These are phyloP conservation scores for Acanthamoeba divionensis DNA, from an alignment of 208 protist species.

Conservation along the genomic window DNA sequence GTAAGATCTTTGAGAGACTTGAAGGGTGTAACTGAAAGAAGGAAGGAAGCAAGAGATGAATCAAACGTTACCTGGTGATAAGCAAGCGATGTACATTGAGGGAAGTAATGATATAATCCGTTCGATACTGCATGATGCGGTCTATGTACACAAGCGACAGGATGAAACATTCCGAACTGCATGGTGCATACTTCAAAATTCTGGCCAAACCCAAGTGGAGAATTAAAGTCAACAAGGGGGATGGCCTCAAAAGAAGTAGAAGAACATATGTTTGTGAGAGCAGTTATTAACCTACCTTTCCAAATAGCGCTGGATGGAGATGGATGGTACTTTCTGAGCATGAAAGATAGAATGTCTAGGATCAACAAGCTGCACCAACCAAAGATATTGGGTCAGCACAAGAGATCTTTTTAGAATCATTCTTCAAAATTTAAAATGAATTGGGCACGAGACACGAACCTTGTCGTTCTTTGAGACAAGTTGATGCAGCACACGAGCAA, in stretches of 20 bases:
- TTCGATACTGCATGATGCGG: conserved; percentile 79
- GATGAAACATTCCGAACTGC: conserved; percentile 86
- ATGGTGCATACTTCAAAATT: conserved; percentile 83
- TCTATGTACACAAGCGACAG: conserved; percentile 88
- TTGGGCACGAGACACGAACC: neutral
- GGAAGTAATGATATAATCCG: conserved; percentile 82
- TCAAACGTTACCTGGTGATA: conserved; percentile 77
- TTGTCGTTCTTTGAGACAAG: conserved; percentile 44
- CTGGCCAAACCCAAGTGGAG: too few species aligned
- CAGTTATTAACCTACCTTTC: conserved; percentile 63
- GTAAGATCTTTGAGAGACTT: neutral
- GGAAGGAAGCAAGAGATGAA: neutral
- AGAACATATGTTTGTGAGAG: neutral
- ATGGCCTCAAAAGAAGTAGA: neutral
- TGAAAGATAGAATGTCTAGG: conserved; percentile 32
- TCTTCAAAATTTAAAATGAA: neutral
- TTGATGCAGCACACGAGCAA: conserved; percentile 9
- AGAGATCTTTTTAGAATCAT: neutral
- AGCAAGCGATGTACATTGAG: conserved; percentile 91
- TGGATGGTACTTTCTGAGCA: conserved; percentile 66
- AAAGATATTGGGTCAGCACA: too few species aligned
- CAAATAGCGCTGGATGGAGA: conserved; percentile 84
- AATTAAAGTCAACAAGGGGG: too few species aligned
- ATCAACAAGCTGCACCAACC: neutral
- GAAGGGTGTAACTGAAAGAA: neutral